These are phyloP conservation scores for Boletus hoseneyae DNA, from an alignment of 1,284 basidiomycete genomes.

Conservation along the genomic window DNA sequence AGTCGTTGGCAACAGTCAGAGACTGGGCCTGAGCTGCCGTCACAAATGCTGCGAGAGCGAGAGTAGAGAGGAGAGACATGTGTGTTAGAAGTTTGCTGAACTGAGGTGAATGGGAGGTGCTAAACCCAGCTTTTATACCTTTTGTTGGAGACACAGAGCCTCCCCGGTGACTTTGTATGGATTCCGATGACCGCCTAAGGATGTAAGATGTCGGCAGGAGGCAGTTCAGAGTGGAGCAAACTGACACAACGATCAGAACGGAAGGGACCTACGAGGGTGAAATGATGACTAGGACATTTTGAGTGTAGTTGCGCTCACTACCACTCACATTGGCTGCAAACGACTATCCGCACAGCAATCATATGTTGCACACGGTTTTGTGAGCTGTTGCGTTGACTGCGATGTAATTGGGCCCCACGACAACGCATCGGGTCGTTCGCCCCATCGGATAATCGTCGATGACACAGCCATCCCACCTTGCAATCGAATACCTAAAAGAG, in stretches of 20 bases:
- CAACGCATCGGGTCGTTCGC: background rate
- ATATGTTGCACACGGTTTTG: background rate
- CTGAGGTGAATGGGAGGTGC: background rate
- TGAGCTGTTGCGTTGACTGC: background rate
- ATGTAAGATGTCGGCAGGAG: background rate
- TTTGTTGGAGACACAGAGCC: background rate
- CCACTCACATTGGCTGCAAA: background rate
- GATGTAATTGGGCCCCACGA: too few species aligned
- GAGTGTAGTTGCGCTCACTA: background rate
- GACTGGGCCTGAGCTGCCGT: conserved; percentile 28
- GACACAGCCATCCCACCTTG: background rate
- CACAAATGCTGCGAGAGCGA: conserved; percentile 22
- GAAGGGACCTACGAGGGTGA: too few species aligned
- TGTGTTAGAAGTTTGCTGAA: background rate
- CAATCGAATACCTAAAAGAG: too few species aligned
- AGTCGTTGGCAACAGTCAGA: conserved; percentile 30
- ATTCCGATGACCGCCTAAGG: background rate
- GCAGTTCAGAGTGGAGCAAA: background rate
- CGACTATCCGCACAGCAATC: background rate
- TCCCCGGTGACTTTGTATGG: background rate
- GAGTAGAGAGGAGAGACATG: conserved; percentile 22
- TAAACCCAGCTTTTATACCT: conserved; percentile 15
- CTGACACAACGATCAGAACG: too few species aligned
- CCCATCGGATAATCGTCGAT: background rate
- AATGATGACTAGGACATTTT: background rate